phyloP scores from a whole-genome alignment of 352 stramenopile genomes.

The Phytopythium helicoides region DNA sequence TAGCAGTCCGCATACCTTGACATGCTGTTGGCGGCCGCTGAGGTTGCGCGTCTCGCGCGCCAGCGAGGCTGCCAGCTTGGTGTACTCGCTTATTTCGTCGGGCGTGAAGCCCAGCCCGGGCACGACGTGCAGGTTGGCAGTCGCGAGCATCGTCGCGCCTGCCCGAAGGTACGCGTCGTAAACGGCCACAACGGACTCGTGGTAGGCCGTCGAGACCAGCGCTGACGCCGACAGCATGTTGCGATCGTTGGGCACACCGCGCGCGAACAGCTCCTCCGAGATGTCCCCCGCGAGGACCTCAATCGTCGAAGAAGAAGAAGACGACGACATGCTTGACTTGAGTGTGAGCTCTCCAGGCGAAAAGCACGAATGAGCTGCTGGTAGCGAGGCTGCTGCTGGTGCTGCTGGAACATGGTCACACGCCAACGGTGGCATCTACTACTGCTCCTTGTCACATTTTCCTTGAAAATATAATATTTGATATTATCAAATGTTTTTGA shows the following conservation, averaged over 20 bases:
- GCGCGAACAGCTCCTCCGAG: constrained; percentile 88
- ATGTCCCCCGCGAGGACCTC: constrained; percentile 81
- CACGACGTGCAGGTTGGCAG: constrained; percentile 88
- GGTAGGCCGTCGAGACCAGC: constrained; percentile 60
- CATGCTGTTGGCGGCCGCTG: constrained; percentile 19
- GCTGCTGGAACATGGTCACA: too few species aligned
- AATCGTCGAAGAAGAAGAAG: constrained; percentile 22
- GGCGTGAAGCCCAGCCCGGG: constrained; percentile 81
- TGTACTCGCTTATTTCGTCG: constrained; percentile 72
- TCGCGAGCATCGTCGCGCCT: constrained; percentile 80
- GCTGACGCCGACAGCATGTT: constrained; percentile 89
- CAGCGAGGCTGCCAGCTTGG: constrained; percentile 57
- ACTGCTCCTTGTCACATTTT: too few species aligned
- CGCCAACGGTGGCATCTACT: too few species aligned
- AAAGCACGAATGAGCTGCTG: too few species aligned
- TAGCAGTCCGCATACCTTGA: constrained; percentile 82
- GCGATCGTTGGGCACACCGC: constrained; percentile 84
- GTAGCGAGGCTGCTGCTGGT: too few species aligned
- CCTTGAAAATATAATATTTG: too few species aligned
- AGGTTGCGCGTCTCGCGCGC: constrained; percentile 41
- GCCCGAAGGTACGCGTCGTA: constrained; percentile 77
- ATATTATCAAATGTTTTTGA: too few species aligned
- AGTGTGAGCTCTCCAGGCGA: background rate
- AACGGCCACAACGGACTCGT: constrained; percentile 63
- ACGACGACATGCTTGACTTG: background rate